phyloP scores from a whole-genome alignment of 371 early-diverging fungal genomes.

The Syncephalis fuscata region DNA sequence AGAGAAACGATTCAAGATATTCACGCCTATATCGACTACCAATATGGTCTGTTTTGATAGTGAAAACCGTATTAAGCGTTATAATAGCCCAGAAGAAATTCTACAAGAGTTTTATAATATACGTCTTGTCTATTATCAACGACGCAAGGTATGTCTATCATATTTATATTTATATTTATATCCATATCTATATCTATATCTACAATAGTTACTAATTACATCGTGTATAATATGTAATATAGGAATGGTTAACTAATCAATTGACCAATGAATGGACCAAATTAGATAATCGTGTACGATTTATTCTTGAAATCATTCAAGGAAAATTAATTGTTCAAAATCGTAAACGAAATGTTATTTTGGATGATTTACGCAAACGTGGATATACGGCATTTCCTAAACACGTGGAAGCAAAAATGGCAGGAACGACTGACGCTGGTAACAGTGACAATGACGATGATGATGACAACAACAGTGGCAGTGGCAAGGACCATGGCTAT shows the following conservation, averaged over 20 bases:
- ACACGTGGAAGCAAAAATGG: conserved; percentile 14
- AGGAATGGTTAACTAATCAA: conserved; percentile 49
- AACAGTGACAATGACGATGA: conserved; percentile 24
- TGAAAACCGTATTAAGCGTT: conserved; percentile 80
- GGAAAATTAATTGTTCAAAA: conserved; percentile 75
- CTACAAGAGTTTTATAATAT: conserved; percentile 85
- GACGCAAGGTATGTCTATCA: conserved; percentile 60
- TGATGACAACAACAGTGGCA: conserved; percentile 20
- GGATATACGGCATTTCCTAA: conserved; percentile 51
- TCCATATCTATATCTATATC: too few species aligned
- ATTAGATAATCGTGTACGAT: conserved; percentile 85
- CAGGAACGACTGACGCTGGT: conserved; percentile 12
- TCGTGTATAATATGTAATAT: conserved; percentile 4
- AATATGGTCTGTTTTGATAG: conserved; percentile 98
- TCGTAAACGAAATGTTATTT: conserved; percentile 65
- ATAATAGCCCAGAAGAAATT: conserved; percentile 67
- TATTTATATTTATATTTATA: background rate
- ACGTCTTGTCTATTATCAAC: conserved; percentile 73
- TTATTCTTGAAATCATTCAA: conserved; percentile 84
- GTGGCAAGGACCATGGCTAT: conserved; percentile 35
- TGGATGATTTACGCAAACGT: conserved; percentile 57
- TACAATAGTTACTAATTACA: too few species aligned
- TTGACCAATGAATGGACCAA: conserved; percentile 58
- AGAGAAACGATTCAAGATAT: conserved; percentile 72
- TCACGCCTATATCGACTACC: conserved; percentile 45